Base-by-base conservation (phyloP, 2,329 filamentous ascomycete genomes). In the Xylaria polymorpha region DNA sequence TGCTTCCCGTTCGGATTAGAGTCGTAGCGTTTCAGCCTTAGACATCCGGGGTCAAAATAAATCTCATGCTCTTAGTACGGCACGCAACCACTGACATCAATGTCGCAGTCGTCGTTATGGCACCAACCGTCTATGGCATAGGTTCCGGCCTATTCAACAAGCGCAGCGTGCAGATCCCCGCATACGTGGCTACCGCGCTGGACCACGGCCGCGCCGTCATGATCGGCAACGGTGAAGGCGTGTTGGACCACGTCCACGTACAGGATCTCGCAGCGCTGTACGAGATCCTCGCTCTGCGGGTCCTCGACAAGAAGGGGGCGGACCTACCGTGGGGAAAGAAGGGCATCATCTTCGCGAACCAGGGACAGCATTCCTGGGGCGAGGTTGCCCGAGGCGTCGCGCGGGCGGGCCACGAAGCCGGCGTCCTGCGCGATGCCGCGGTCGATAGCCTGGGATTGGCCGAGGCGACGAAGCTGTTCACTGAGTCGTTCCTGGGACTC, bases 201-300 rank as follows among this genome's bases (percentile, higher is more conserved):
- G 25, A 66, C 22, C 43, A 72, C 9, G 80, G 80, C 10, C 72
- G 76, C 22, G 76, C 76, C 1, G 71, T 78, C 8, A 72, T 79
- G 25, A 59, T 84, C 6, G 82, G 81, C 3, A 74, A 79, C 0
- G 83, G 83, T 2, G 71, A 77, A 0, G 83, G 82, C 0, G 73
- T 78, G 2, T 84, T 81, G 78, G 82, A 83, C 50, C 78, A 84
- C 66, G 81, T 86, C 3, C 84, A 86, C 56, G 77, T 86, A 3
- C 74, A 74, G 3, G 84, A 86, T 69, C 76, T 85, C 7, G 80
- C 79, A 0, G 73, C 75, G 0, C 70, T 86, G 1, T 86, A 83
- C 71, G 77, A 79, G 51, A 63, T 83, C 0, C 50, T 85, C 0
- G 68, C 84, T 0, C 44, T 66, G 9, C 77, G 77, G 10, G 74